phyloP scores from a whole-genome alignment of 768 basidiomycete species.

The Lactarius vividus region DNA sequence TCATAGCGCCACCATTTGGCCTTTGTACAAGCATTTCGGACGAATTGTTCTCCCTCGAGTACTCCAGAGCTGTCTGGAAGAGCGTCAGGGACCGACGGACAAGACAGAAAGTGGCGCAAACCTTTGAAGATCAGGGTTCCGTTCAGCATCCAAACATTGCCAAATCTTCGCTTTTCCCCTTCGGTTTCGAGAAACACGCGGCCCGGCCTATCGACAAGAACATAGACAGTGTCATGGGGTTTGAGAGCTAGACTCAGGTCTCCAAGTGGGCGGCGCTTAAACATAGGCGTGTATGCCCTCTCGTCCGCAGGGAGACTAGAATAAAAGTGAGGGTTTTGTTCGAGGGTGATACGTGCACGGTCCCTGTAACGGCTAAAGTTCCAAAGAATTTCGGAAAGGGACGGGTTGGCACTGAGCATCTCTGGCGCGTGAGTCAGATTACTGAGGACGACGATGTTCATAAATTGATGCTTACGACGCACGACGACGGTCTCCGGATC shows the following conservation, averaged over 20 bases:
- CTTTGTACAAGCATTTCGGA: background rate
- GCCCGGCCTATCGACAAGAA: conserved; percentile 6
- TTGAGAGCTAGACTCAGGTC: background rate
- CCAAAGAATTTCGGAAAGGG: conserved; percentile 16
- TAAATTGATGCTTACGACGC: background rate
- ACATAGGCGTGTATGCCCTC: background rate
- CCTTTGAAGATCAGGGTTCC: conserved; percentile 11
- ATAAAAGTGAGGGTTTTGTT: conserved; percentile 21
- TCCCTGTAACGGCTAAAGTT: conserved; percentile 17
- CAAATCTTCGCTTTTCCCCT: background rate
- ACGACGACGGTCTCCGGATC: conserved; percentile 3
- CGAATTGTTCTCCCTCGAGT: conserved; percentile 9
- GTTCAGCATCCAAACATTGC: background rate
- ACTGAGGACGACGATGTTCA: background rate
- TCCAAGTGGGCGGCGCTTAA: background rate
- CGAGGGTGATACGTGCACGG: conserved; percentile 3
- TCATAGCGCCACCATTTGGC: background rate
- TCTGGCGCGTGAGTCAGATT: conserved; percentile 6
- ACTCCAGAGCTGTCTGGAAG: conserved; percentile 5
- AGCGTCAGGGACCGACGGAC: background rate
- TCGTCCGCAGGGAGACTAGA: background rate
- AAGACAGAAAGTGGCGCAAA: background rate
- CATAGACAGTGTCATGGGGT: background rate
- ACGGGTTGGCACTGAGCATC: conserved; percentile 1
- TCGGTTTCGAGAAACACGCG: conserved; percentile 8